A percentile compares a stretch with the other conserved stretches of the same genome.
Conservation (phyloP, 768 basidiomycete species). For the Gautieria morchelliformis region DNA sequence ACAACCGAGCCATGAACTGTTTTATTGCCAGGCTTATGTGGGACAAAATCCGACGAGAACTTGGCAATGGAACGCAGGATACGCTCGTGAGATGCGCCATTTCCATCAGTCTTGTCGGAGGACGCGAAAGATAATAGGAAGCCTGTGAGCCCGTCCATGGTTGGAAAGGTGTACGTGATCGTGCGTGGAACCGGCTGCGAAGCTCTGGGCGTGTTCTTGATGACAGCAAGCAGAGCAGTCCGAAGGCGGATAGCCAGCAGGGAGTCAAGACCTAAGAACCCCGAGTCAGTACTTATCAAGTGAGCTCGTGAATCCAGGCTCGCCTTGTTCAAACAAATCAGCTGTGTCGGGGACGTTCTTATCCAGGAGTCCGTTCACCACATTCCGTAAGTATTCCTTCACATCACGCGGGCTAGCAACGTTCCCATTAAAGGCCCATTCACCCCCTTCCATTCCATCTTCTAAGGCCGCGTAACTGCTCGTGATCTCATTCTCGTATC, state of each 20-base stretch:
- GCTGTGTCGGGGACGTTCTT: neutral
- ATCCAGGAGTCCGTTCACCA: neutral
- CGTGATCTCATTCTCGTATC: neutral
- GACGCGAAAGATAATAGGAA: neutral
- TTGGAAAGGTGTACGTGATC: constrained; percentile 4
- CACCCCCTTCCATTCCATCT: neutral
- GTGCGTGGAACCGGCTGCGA: neutral
- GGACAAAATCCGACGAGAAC: neutral
- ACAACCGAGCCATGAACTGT: neutral
- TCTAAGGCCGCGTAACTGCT: neutral
- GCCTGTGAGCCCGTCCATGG: neutral
- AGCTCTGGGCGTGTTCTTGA: neutral
- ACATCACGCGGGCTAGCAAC: neutral
- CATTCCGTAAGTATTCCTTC: neutral
- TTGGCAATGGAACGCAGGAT: neutral
- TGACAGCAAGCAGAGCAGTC: neutral
- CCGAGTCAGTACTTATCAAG: neutral
- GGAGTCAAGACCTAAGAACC: neutral
- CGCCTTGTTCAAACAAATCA: constrained; percentile 1
- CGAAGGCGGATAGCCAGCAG: neutral
- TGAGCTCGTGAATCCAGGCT: neutral
- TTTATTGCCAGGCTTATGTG: neutral
- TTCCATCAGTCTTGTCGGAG: neutral
- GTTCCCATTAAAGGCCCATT: neutral
- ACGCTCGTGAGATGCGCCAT: neutral